Evolutionary conservation across 2,329 filamentous ascomycete species (phyloP), one percentile per base, ranked within the genome.

Genomic region (Botryotinia calthae): DNA sequence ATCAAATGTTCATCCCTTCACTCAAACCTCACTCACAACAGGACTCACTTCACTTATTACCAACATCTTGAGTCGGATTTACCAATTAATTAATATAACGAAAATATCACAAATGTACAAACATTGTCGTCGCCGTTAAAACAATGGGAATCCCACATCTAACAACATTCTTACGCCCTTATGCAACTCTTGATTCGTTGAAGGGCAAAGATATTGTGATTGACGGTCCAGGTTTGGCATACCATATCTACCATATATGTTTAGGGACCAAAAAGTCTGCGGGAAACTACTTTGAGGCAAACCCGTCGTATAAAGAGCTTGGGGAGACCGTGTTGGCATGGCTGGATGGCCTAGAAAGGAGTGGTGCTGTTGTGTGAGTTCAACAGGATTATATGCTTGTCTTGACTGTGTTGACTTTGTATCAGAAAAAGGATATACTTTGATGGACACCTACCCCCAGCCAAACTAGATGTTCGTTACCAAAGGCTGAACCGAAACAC

Each of bases 181-280:
- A 87, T 79, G 85, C 86, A 2, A 80, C 82, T 42, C 78, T 81
- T 28, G 81, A 80, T 12, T 76, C 79, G 18, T 81, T 92, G 2
- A 76, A 80, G 56, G 81, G 82, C 40, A 79, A 84, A 56, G 78
- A 78, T 9, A 82, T 87, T 31, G 85, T 88, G 62, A 88, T 97
- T 72, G 94, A 97, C 80, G 94, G 94, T 0, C 94, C 94, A 7
- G 90, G 89, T 2, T 83, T 97, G 40, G 92, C 93, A 1, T 92
- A 95, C 80, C 87, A 93, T 80, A 84, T 95, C 58, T 89, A 92
- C 74, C 84, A 89, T 68, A 82, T 88, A 28, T 86, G 89, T 72
- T 82, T 88, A 61, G 80, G 78, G 5, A 80, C 81, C 72, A 81
- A 80, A 73, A 77, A 81, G 42, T 73, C 74, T 28, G 78, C 81